These are phyloP conservation scores for Scedosporium dehoogii DNA, from an alignment of 2,329 filamentous ascomycete species.

Conservation along the genomic window DNA sequence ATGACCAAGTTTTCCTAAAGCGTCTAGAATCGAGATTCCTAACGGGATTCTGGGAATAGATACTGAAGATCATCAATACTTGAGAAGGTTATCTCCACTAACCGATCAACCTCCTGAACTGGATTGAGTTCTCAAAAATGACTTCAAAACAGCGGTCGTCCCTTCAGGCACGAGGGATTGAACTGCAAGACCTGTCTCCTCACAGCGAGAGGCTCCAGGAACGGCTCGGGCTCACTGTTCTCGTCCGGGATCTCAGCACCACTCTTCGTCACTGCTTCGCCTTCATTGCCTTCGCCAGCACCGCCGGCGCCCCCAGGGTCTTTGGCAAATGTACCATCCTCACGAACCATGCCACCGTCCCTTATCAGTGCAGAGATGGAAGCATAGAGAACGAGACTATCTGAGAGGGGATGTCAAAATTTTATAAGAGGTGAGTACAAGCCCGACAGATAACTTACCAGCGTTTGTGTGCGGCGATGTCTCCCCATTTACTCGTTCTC, in stretches of 20 bases:
- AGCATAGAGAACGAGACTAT: neutral
- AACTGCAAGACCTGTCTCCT: neutral
- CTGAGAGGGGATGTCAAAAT: neutral
- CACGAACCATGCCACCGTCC: neutral
- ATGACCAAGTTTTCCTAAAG: neutral
- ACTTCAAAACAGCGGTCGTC: neutral
- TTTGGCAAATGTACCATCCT: neutral
- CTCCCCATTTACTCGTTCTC: neutral
- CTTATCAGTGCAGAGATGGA: slow-evolving; percentile 1
- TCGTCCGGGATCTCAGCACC: too few relatives aligned
- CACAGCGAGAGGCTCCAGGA: neutral
- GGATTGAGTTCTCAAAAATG: neutral
- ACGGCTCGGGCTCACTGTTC: neutral
- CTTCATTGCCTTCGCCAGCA: neutral
- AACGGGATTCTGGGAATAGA: neutral
- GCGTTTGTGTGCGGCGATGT: neutral
- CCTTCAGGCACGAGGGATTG: neutral
- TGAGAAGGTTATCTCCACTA: neutral
- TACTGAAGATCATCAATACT: neutral
- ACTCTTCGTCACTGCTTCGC: neutral
- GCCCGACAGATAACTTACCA: neutral
- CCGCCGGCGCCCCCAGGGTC: neutral
- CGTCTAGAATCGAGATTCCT: too few relatives aligned
- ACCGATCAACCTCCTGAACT: neutral
- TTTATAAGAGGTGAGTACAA: neutral